Evolutionary conservation across 495 filamentous ascomycete genomes (phyloP).

Genomic region (Amniculicola lignicola): DNA sequence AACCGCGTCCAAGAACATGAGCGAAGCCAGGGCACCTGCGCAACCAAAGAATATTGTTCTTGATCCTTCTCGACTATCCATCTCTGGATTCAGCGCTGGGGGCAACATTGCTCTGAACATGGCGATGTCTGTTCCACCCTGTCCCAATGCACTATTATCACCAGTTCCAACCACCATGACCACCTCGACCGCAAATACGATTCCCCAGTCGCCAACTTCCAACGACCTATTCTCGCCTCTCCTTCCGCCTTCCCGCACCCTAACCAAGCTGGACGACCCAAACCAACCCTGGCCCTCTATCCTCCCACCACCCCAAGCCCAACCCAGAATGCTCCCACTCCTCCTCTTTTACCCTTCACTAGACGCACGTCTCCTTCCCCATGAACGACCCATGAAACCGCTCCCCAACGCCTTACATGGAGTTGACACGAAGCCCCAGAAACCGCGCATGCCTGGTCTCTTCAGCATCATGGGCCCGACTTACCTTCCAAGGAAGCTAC

Average conservation of each 20-base stretch:
- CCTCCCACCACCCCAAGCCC: conserved; percentile 13
- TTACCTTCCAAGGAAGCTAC: conserved; percentile 21
- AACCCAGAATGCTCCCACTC: conserved; percentile 25
- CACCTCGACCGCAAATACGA: neutral
- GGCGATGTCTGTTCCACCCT: conserved; percentile 30
- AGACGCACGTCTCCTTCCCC: conserved; percentile 30
- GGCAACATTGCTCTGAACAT: conserved; percentile 42
- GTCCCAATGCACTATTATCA: conserved; percentile 15
- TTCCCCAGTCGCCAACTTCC: neutral
- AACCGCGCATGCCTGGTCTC: conserved; percentile 19
- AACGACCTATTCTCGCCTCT: conserved; percentile 21
- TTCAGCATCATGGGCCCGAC: conserved; percentile 31
- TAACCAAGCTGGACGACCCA: conserved; percentile 18
- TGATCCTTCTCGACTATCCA: conserved; percentile 35
- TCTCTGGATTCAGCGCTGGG: conserved; percentile 40
- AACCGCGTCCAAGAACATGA: neutral
- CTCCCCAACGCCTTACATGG: conserved; percentile 19
- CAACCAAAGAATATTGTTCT: conserved; percentile 26
- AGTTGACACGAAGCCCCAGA: conserved; percentile 18
- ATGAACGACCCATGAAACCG: conserved; percentile 20
- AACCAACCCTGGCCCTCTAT: conserved; percentile 23
- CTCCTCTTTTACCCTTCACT: conserved; percentile 36
- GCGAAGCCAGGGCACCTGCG: too few relatives aligned
- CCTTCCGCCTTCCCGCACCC: conserved; percentile 22
- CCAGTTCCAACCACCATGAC: neutral